Evolutionary conservation across 345 rosid genomes (phyloP).

Genomic region (Trapa bicornis): DNA sequence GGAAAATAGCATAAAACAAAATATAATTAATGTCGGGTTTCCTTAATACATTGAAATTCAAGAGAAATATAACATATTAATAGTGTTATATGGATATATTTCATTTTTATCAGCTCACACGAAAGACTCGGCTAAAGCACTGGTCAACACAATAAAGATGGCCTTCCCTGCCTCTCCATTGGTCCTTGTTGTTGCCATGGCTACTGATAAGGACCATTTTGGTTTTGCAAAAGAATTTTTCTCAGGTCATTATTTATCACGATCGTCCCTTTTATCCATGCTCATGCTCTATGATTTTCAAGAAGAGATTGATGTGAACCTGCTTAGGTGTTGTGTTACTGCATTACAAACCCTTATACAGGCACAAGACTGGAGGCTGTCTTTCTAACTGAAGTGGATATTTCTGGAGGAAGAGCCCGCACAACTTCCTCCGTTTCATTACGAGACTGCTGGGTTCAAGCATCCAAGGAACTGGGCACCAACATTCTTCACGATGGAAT

Average conservation of each 20-base stretch:
- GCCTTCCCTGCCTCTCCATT: conserved; percentile 38
- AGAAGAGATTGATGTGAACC: neutral
- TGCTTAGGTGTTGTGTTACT: neutral
- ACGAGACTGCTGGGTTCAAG: conserved; percentile 61
- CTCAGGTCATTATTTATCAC: conserved; percentile 27
- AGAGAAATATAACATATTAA: neutral
- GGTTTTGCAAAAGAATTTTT: conserved; percentile 77
- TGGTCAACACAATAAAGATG: conserved; percentile 44
- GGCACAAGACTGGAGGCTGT: conserved; percentile 46
- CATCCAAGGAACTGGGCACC: conserved; percentile 38
- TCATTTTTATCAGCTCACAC: conserved; percentile 57
- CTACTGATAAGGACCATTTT: conserved; percentile 75
- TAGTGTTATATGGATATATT: neutral
- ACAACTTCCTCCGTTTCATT: conserved; percentile 31
- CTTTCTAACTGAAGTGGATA: conserved; percentile 53
- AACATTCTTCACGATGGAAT: conserved; percentile 17
- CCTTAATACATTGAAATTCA: neutral
- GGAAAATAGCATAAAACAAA: neutral
- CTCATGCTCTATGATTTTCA: neutral
- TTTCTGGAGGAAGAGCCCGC: conserved; percentile 59
- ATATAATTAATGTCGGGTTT: neutral
- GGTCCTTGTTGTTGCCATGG: conserved; percentile 76
- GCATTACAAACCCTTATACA: conserved; percentile 8
- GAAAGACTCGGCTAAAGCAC: conserved; percentile 76
- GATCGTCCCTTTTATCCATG: neutral